These are phyloP conservation scores for Zea luxurians DNA, from an alignment of 176 grass and related monocot species.

Conservation along the genomic window DNA sequence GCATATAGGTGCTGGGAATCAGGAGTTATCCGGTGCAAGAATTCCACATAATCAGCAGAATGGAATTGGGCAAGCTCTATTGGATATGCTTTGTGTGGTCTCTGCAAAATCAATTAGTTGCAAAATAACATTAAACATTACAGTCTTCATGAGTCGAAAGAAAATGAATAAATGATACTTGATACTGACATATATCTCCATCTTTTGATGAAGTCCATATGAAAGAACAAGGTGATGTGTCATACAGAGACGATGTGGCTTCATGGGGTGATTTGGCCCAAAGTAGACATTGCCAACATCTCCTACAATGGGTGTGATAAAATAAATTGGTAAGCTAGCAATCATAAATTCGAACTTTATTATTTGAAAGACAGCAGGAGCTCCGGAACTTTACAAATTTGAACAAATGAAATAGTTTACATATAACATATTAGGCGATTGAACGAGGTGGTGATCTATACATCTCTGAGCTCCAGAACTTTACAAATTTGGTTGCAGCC, in stretches of 20 bases:
- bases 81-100: constrained; percentile 98
- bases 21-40: constrained; percentile 96
- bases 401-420: neutral
- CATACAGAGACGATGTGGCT: constrained; percentile 98
- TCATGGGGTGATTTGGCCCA: constrained; percentile 98
- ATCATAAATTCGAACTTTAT: neutral
- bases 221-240: constrained; percentile 95
- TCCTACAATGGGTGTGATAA: constrained; percentile 48
- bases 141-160: constrained; percentile 18
- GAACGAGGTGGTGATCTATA: no score
- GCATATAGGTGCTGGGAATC: constrained; percentile 67
- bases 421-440: neutral
- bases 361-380: neutral
- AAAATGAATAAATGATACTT: constrained; percentile 32
- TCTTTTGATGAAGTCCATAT: constrained; percentile 93
- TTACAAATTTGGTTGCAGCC: no score
- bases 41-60: constrained; percentile 97
- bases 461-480: no score
- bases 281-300: constrained; percentile 98
- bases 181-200: constrained; percentile 97
- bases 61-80: constrained; percentile 96
- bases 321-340: constrained; percentile 22
- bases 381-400: neutral
- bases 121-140: constrained; percentile 26
- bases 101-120: constrained; percentile 53